Percentiles rank a stretch among this genome's conserved stretches.
phyloP scores from a whole-genome alignment of 192 early-diverging fungal genomes.

The Coemansia javaensis region DNA sequence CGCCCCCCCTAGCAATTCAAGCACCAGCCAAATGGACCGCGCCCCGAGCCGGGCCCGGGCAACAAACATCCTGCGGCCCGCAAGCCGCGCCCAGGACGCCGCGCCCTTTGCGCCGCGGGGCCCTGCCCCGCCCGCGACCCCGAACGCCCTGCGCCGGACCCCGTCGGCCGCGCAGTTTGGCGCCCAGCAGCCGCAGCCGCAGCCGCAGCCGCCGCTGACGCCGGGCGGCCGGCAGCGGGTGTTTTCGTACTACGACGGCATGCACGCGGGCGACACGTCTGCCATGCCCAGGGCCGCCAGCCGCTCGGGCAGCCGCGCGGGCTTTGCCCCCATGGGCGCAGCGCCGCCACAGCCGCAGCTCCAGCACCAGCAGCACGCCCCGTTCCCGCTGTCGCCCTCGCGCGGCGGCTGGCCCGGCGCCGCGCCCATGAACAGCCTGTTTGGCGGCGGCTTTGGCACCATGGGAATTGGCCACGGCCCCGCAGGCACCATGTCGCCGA shows the following conservation, averaged over 20 bases:
- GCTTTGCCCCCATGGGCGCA: conserved; percentile 4
- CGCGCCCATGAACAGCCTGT: conserved; percentile 18
- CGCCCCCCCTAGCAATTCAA: too few species aligned
- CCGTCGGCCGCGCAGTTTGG: conserved; percentile 40
- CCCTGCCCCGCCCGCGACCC: conserved; percentile 11
- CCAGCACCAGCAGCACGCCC: conserved; percentile 19
- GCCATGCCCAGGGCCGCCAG: conserved; percentile 21
- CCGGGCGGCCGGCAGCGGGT: conserved; percentile 25
- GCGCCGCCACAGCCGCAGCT: neutral
- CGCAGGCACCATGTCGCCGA: conserved; percentile 16
- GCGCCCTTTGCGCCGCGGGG: conserved; percentile 1
- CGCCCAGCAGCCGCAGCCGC: conserved; percentile 17
- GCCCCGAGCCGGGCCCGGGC: conserved; percentile 47
- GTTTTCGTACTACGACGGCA: conserved; percentile 37
- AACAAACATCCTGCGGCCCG: conserved; percentile 43
- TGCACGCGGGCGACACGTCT: conserved; percentile 21
- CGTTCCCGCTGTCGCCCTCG: conserved; percentile 25
- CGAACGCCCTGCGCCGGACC: conserved; percentile 20
- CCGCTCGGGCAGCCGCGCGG: conserved; percentile 45
- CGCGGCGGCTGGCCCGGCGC: conserved; percentile 19
- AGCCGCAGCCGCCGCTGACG: conserved; percentile 10
- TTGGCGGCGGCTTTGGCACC: conserved; percentile 46
- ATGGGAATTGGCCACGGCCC: conserved; percentile 19
- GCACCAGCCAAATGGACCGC: too few species aligned
- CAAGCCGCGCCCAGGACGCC: conserved; percentile 41